Evolutionary conservation across 2,329 filamentous ascomycete genomes (phyloP).

Genomic region (Exophiala sp.): DNA sequence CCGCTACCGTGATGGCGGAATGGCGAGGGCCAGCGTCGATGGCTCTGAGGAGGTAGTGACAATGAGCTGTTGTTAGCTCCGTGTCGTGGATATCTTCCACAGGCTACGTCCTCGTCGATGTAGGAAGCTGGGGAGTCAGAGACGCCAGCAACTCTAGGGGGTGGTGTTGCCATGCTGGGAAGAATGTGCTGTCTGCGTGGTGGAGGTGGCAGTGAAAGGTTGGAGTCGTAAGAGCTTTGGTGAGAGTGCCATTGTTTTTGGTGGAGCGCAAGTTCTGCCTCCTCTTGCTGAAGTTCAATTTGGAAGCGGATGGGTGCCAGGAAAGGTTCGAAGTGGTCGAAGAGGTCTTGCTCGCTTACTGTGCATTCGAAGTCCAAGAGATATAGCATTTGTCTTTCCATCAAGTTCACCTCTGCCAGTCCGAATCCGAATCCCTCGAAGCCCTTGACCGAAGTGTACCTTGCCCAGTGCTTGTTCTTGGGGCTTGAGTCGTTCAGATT

Average conservation of each 20-base stretch:
- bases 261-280: slow-evolving; percentile 40
- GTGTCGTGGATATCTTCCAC: slow-evolving; percentile 33
- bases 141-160: slow-evolving; percentile 27
- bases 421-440: slow-evolving; percentile 83
- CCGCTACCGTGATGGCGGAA: slow-evolving; percentile 31
- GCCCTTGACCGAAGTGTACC: slow-evolving; percentile 75
- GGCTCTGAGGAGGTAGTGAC: slow-evolving; percentile 27
- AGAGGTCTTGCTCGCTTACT: slow-evolving; percentile 80
- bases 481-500: slow-evolving; percentile 98
- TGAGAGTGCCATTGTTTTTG: slow-evolving; percentile 34
- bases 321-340: slow-evolving; percentile 82
- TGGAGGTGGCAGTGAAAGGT: slow-evolving; percentile 16
- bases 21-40: slow-evolving; percentile 39
- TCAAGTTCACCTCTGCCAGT: slow-evolving; percentile 93
- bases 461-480: slow-evolving; percentile 99
- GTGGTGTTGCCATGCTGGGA: slow-evolving; percentile 19
- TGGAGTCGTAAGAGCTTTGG: slow-evolving; percentile 24
- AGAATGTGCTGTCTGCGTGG: slow-evolving; percentile 16
- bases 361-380: slow-evolving; percentile 91
- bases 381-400: slow-evolving; percentile 98
- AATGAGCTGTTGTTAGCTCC: slow-evolving; percentile 22
- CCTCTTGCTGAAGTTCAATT: slow-evolving; percentile 53
- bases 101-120: slow-evolving; percentile 30
- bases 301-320: slow-evolving; percentile 73
- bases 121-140: slow-evolving; percentile 32